Evolutionary conservation across 2,329 filamentous ascomycete genomes (phyloP), one percentile per base, ranked within the genome.

Genomic region (Fusarium chuoi): DNA sequence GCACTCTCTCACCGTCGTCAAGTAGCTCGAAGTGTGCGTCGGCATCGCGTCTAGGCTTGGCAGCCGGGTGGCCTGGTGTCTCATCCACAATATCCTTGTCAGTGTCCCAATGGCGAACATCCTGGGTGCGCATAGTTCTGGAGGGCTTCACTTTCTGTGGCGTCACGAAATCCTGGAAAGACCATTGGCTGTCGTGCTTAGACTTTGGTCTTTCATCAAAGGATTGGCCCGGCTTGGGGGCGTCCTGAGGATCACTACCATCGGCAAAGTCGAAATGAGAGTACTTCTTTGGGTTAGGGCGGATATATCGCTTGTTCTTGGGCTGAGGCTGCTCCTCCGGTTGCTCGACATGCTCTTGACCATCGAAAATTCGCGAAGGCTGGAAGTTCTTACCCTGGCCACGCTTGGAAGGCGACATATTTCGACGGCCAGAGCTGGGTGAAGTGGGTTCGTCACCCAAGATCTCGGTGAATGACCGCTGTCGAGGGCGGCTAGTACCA

Each of bases 141-240:
- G 87, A 84, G 9, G 88, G 87, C 54, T 89, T 86, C 33, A 84
- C 75, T 86, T 97, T 98, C 74, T 92, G 89, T 0, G 96, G 96
- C 1, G 95, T 98, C 22, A 86, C 85, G 78, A 97, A 97, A 83
- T 98, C 95, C 70, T 94, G 90, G 82, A 98, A 98, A 55, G 91
- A 90, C 95, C 96, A 98, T 71, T 94, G 92, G 73, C 91, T 91
- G 67, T 87, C 85, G 80, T 94, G 91, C 84, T 93, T 94, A 62
- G 87, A 86, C 79, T 87, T 88, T 70, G 84, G 81, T 30, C 81
- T 80, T 60, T 87, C 82, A 26, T 86, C 81, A 28, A 83, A 79
- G 7, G 82, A 75, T 13, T 83, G 76, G 58, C 81, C 84, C n/a
- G 84, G 79, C 71, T 84, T 78, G 20, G 86, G 84, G 24, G 82